A percentile compares a stretch with the other conserved stretches of the same genome.
These are phyloP conservation scores for Brachypodium distachyon DNA, from an alignment of 202 grass and related monocot genomes.

Conservation along the genomic window DNA sequence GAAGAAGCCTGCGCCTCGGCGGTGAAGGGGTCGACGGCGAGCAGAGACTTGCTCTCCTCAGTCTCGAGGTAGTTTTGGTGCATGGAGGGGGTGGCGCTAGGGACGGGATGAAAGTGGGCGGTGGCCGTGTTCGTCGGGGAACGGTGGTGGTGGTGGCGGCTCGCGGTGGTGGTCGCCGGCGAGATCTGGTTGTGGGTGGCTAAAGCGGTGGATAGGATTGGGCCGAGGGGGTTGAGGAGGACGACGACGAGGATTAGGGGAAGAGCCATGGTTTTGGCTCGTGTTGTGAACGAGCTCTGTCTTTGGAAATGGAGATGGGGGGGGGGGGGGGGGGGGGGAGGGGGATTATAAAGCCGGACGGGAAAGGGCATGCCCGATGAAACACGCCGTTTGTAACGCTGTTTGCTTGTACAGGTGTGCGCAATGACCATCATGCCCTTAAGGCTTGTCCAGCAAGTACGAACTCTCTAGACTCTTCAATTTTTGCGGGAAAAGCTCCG, in stretches of 20 bases:
- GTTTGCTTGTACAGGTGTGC: too few relatives aligned
- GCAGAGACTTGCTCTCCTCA: constrained; percentile 19
- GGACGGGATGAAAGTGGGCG: constrained; percentile 8
- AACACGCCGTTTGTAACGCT: too few relatives aligned
- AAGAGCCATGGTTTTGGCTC: constrained; percentile 1
- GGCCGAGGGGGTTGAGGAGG: neutral
- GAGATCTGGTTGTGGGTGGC: neutral
- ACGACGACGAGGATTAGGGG: neutral
- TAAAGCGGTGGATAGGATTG: neutral
- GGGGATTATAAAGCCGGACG: neutral
- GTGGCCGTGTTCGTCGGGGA: neutral
- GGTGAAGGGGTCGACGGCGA: constrained; percentile 9
- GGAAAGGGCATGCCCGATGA: too few relatives aligned
- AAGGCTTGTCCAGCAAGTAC: too few relatives aligned
- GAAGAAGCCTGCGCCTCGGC: neutral
- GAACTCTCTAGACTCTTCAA: too few relatives aligned
- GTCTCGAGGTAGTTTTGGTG: constrained; percentile 33
- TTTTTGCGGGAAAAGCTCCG: too few relatives aligned
- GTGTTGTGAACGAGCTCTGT: neutral
- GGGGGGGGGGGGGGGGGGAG: neutral
- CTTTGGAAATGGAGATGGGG: neutral
- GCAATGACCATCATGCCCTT: too few relatives aligned
- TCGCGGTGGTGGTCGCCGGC: neutral
- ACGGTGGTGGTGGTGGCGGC: constrained; percentile 7
- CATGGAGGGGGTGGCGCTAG: constrained; percentile 15